Evolutionary conservation across 495 filamentous ascomycete species (phyloP).

Genomic region (Podospora sp.): DNA sequence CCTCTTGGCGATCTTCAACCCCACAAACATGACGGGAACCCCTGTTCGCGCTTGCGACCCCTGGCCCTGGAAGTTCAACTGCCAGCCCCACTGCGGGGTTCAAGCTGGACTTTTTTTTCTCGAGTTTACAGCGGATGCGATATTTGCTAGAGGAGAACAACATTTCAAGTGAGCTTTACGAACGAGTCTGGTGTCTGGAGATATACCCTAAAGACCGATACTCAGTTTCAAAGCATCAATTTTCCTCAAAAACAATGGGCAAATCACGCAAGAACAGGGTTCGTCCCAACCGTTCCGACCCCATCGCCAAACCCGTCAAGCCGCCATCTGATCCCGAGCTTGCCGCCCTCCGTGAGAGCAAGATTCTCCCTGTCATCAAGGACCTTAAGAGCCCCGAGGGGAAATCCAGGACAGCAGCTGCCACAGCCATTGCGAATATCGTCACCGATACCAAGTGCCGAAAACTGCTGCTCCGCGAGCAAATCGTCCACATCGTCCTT

Average conservation of each 20-base stretch:
- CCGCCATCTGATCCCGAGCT: constrained; percentile 58
- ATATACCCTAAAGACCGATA: background rate
- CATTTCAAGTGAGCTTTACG: background rate
- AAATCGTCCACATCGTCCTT: constrained; percentile 61
- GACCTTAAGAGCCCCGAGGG: constrained; percentile 58
- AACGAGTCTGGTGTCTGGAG: background rate
- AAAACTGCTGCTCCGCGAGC: constrained; percentile 61
- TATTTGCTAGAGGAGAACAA: background rate
- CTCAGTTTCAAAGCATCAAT: background rate
- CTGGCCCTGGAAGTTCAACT: constrained; percentile 2
- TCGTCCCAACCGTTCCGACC: constrained; percentile 44
- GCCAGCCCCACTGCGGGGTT: constrained; percentile 6
- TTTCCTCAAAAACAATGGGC: constrained; percentile 35
- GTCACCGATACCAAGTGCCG: constrained; percentile 59
- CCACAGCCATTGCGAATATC: constrained; percentile 58
- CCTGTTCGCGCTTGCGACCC: background rate
- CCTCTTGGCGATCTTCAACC: constrained; percentile 9
- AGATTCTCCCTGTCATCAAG: constrained; percentile 59
- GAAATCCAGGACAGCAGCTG: constrained; percentile 55
- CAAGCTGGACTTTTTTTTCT: constrained; percentile 11
- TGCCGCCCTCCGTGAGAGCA: constrained; percentile 57
- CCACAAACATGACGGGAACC: background rate
- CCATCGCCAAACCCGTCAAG: constrained; percentile 54
- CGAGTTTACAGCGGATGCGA: background rate
- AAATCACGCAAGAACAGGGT: constrained; percentile 47